Evolutionary conservation across 768 basidiomycete genomes (phyloP).

Genomic region (Gloeopeniophorella convolvens): DNA sequence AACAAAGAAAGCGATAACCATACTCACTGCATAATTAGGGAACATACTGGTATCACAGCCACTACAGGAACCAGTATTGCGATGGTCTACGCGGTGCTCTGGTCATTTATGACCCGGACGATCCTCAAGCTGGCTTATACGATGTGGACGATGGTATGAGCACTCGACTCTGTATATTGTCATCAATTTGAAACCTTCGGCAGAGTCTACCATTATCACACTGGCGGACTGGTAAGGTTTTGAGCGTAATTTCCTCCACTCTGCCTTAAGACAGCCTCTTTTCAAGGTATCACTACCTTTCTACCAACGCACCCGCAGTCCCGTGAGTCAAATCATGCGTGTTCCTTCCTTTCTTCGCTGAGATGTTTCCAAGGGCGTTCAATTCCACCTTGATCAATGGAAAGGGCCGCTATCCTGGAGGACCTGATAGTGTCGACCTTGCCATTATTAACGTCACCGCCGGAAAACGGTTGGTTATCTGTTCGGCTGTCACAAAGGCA

Average conservation of each 20-base stretch:
- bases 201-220: constrained; percentile 42
- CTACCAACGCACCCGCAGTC: background rate
- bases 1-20: background rate
- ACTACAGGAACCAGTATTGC: constrained; percentile 34
- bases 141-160: constrained; percentile 29
- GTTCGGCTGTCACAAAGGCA: background rate
- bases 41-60: constrained; percentile 40
- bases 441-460: constrained; percentile 13
- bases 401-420: constrained; percentile 33
- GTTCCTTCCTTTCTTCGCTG: background rate
- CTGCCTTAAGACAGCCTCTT: constrained; percentile 13
- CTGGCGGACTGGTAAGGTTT: constrained; percentile 36
- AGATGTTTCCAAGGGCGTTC: constrained; percentile 16
- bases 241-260: background rate
- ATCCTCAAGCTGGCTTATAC: constrained; percentile 26
- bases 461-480: constrained; percentile 7
- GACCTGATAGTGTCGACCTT: constrained; percentile 2
- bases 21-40: constrained; percentile 4
- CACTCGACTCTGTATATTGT: background rate
- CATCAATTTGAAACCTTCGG: background rate
- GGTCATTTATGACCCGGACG: constrained; percentile 28
- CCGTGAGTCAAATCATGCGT: background rate
- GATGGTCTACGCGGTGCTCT: constrained; percentile 37
- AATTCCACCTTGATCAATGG: constrained; percentile 43
- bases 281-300: constrained; percentile 15